phyloP scores from a whole-genome alignment of 179 eudicot species.

The Spergularia azorica region DNA sequence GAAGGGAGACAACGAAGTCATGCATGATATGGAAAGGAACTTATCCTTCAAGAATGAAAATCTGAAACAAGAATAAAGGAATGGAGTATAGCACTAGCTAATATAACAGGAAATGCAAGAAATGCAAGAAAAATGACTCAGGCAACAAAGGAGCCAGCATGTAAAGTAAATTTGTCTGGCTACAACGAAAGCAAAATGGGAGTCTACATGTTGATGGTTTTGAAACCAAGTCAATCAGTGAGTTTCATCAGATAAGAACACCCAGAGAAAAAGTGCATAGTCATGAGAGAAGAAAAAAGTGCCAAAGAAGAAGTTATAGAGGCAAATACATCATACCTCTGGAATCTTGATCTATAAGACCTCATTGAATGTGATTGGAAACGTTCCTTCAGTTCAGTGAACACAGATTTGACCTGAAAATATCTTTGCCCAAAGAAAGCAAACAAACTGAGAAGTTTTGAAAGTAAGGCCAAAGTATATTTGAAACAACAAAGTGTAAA shows the following conservation, averaged over 20 bases:
- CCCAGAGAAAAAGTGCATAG: neutral
- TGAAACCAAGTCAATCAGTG: no score
- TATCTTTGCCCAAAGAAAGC: constrained; percentile 75
- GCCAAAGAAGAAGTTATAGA: neutral
- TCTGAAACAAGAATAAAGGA: no score
- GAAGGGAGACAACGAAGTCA: no score
- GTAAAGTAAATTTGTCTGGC: neutral
- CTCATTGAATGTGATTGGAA: constrained; percentile 97
- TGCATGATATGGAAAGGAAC: neutral
- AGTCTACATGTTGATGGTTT: no score
- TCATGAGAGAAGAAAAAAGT: neutral
- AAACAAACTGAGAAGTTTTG: constrained; percentile 53
- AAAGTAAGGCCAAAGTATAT: neutral
- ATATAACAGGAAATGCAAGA: neutral
- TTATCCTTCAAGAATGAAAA: neutral
- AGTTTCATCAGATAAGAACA: no score
- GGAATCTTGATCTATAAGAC: constrained; percentile 89
- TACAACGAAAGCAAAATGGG: no score
- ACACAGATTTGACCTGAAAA: constrained; percentile 94
- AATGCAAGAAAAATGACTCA: neutral
- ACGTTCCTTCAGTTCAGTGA: constrained; percentile 86
- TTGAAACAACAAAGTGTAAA: neutral
- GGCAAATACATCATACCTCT: constrained; percentile 49
- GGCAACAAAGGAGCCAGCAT: neutral
- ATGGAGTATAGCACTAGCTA: neutral